Conservation (phyloP, 2,329 filamentous ascomycete genomes). For the Podosphaera xanthii region DNA sequence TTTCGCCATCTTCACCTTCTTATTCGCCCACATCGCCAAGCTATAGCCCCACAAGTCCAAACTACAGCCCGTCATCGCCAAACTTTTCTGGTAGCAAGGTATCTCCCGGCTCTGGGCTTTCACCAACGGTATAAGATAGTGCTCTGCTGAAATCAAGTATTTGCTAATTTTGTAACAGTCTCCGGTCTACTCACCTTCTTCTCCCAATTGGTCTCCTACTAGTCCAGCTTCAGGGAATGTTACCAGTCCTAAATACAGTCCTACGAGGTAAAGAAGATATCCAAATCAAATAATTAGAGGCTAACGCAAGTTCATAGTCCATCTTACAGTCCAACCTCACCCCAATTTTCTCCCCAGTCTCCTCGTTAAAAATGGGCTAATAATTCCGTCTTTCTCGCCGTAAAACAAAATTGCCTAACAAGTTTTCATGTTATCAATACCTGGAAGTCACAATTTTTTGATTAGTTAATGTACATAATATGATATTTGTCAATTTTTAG, state of each 20-base stretch:
- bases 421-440: neutral
- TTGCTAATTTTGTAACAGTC: neutral
- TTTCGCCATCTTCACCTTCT: conserved; percentile 1
- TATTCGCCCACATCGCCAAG: conserved; percentile 1
- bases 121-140: neutral
- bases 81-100: conserved; percentile 1
- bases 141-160: neutral
- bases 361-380: neutral
- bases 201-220: conserved; percentile 3
- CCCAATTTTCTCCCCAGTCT: conserved; percentile 18
- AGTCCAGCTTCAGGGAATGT: conserved; percentile 1
- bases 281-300: neutral
- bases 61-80: conserved; percentile 2
- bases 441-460: neutral
- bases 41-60: conserved; percentile 3
- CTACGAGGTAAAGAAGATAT: conserved; percentile 1
- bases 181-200: neutral
- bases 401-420: too few relatives aligned
- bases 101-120: conserved; percentile 1
- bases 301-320: neutral
- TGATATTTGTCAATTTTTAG: neutral
- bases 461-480: neutral
- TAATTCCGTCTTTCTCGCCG: neutral
- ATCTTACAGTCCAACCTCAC: conserved; percentile 2
- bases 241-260: conserved; percentile 2